Conservation (phyloP, 2,329 filamentous ascomycete species). For the Sphaceloma murrayae region DNA sequence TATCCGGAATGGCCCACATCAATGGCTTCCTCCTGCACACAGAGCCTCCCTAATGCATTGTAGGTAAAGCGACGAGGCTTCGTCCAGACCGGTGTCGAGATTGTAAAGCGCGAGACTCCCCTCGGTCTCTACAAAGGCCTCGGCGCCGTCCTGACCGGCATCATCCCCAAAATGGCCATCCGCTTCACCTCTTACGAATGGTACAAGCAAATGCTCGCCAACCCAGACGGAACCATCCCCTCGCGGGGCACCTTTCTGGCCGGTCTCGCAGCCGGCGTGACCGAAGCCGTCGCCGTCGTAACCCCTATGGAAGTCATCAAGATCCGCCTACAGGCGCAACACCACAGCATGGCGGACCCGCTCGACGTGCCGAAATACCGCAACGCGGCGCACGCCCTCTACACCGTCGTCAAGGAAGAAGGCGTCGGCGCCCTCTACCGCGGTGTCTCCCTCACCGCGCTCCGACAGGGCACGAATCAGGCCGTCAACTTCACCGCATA, state of each 20-base stretch:
- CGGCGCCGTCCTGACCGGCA: conserved; percentile 91
- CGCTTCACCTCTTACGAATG: conserved; percentile 94
- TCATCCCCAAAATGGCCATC: conserved; percentile 98
- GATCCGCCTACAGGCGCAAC: conserved; percentile 94
- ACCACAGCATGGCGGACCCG: conserved; percentile 95
- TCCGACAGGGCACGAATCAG: conserved; percentile 94
- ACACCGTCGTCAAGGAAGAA: conserved; percentile 88
- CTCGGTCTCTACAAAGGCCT: conserved; percentile 94
- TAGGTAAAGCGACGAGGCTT: conserved; percentile 74
- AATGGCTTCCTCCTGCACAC: conserved; percentile 10
- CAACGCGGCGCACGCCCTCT: conserved; percentile 73
- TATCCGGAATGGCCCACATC: no score
- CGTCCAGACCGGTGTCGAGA: conserved; percentile 72
- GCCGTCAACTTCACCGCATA: conserved; percentile 99
- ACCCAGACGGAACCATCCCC: conserved; percentile 56
- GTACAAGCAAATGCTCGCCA: conserved; percentile 77
- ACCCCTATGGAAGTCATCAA: conserved; percentile 99
- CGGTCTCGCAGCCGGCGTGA: conserved; percentile 84
- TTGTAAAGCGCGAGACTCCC: conserved; percentile 81
- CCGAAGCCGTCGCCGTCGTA: conserved; percentile 91
- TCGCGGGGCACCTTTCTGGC: conserved; percentile 67
- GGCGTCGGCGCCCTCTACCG: conserved; percentile 81
- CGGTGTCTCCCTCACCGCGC: conserved; percentile 83
- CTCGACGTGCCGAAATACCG: conserved; percentile 95
- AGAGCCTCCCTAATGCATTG: conserved; percentile 2